Evolutionary conservation across 306 rosid genomes (phyloP), one percentile per base, ranked within the genome.

Genomic region (Malus asiatica): DNA sequence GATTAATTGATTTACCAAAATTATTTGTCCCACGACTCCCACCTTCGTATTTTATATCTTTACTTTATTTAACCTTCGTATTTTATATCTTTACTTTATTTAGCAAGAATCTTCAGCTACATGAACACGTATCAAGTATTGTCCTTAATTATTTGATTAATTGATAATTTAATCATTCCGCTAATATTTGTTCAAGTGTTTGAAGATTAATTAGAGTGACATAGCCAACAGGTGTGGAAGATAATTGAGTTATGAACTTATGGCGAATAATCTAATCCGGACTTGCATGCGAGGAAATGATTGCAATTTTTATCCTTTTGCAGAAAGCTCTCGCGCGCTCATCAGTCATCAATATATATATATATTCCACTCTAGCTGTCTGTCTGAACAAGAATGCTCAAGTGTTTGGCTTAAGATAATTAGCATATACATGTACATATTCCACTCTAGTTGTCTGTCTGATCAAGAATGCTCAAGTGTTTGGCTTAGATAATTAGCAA

Each of bases 81-180:
- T 23, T 60, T 60, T 64, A 7, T 15, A 64, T 63, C 15, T 71
- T 30, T 27, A 48, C 74, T 32, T 32, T 33, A 44, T 33, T 3
- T 19, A 13, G 23, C 45, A 65, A 73, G 77, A 80, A 84, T 80
- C 80, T 80, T 68, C 59, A 30, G 44, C 63, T 60, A 38, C 38
- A 23, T 75, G 57, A 69, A 69, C 76, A 45, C 69, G 75, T 73
- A 62, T 80, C 48, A 71, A 77, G 16, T 48, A 15, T 48, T 84
- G 61, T 63, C 53, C 22, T 46, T 23, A 35, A 59, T 18, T 23
- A 79, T 70, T 57, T 74, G 69, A 71, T 62, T 61, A n/a, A 16
- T 61, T 35, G 25, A 23, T 72, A 57, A 53, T 64, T 59, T 32
- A 70, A 51, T 71, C 52, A 53, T 65, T 71, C 70, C 74, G 66